phyloP scores from a whole-genome alignment of 768 basidiomycete genomes.

The Mrakia blollopis region DNA sequence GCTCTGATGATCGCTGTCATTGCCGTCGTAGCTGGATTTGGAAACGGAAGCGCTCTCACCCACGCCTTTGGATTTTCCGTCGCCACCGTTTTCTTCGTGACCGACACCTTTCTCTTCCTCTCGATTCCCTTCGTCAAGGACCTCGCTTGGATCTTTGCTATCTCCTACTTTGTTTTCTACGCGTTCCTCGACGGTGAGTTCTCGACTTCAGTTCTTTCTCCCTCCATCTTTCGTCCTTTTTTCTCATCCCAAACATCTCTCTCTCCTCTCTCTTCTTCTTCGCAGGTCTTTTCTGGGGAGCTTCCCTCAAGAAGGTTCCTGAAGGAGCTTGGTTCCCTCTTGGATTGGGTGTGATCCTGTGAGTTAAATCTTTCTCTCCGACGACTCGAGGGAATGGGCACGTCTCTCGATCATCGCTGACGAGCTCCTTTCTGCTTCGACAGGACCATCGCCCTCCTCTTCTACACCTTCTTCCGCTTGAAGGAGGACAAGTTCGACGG shows the following conservation, averaged over 20 bases:
- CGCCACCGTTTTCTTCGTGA: slow-evolving; percentile 62
- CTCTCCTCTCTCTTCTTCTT: too few species aligned
- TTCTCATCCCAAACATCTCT: too few species aligned
- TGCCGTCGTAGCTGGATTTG: slow-evolving; percentile 57
- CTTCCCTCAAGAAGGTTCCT: slow-evolving; percentile 50
- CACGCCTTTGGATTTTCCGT: slow-evolving; percentile 56
- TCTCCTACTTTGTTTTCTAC: slow-evolving; percentile 46
- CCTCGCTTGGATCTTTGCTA: neutral
- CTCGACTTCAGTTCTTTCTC: too few species aligned
- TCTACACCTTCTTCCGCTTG: slow-evolving; percentile 59
- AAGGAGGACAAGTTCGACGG: slow-evolving; percentile 9
- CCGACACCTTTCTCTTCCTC: slow-evolving; percentile 54
- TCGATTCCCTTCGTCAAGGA: slow-evolving; percentile 41
- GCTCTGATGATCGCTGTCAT: slow-evolving; percentile 54
- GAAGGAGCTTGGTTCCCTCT: slow-evolving; percentile 66
- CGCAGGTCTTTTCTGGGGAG: slow-evolving; percentile 57
- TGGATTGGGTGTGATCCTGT: slow-evolving; percentile 55
- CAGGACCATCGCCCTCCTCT: slow-evolving; percentile 53
- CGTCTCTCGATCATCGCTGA: neutral
- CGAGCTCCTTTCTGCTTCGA: neutral
- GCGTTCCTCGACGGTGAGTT: slow-evolving; percentile 32
- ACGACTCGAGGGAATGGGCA: neutral
- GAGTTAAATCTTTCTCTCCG: slow-evolving; percentile 27
- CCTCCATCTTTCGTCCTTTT: too few species aligned
- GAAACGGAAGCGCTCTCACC: slow-evolving; percentile 52